phyloP scores from a whole-genome alignment of 2,329 filamentous ascomycete genomes.

The Aureobasidium sp. region DNA sequence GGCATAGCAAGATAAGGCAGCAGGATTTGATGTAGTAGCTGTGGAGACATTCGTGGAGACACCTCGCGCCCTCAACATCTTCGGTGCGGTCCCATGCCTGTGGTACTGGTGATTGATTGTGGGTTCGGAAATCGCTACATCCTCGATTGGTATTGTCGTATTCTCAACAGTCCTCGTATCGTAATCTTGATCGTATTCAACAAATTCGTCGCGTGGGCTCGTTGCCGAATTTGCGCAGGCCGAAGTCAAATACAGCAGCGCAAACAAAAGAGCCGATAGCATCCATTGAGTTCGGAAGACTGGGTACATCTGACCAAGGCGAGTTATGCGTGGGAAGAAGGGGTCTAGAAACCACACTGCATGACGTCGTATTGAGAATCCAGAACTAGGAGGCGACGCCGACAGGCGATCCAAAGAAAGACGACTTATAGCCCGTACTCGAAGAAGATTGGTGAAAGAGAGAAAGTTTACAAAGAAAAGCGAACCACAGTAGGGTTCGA shows the following conservation, averaged over 20 bases:
- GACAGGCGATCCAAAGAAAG: background rate
- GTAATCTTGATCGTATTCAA: background rate
- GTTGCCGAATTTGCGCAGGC: background rate
- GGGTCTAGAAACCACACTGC: background rate
- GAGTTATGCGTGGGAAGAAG: background rate
- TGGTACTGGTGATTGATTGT: background rate
- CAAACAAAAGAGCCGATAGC: background rate
- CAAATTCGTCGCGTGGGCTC: background rate
- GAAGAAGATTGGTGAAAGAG: background rate
- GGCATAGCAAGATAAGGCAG: slow-evolving; percentile 1
- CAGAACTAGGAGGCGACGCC: no score
- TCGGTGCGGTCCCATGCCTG: background rate
- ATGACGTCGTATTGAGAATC: background rate
- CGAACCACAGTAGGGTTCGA: background rate
- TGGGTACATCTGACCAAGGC: background rate
- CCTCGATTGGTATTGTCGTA: background rate
- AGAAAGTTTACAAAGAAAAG: background rate
- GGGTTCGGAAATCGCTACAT: background rate
- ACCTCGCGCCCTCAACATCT: background rate
- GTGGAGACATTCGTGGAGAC: background rate
- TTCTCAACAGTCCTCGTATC: background rate
- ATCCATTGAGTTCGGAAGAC: background rate
- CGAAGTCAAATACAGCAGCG: background rate
- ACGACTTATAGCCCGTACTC: background rate
- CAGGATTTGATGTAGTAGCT: background rate